Percentiles rank a stretch among this genome's conserved stretches.
Evolutionary conservation across 2,329 filamentous ascomycete genomes (phyloP).

Genomic region (Cryphonectria parasitica): DNA sequence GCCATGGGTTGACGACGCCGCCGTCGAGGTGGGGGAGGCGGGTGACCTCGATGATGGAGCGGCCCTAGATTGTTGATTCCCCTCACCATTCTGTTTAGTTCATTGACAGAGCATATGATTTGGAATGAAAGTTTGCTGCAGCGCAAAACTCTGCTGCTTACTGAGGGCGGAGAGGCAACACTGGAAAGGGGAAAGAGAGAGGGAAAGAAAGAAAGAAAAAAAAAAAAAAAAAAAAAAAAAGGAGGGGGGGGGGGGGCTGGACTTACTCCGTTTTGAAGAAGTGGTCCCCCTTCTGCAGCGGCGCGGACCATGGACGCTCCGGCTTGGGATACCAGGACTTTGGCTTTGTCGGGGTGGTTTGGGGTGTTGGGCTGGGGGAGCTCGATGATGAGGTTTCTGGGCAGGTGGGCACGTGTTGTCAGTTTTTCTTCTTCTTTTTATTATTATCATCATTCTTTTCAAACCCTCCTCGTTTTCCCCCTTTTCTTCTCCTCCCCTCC

Average conservation of each 20-base stretch:
- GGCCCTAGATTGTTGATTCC: conserved; percentile 29
- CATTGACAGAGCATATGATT: not conserved
- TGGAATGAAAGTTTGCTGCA: too few species aligned
- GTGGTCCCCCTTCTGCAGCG: conserved; percentile 30
- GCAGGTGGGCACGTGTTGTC: not conserved
- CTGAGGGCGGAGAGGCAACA: too few species aligned
- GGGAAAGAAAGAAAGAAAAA: not conserved
- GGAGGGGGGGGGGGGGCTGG: not conserved
- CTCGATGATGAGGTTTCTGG: conserved; percentile 33
- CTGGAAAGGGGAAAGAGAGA: too few species aligned
- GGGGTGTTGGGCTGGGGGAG: conserved; percentile 33
- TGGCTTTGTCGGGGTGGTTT: conserved; percentile 33
- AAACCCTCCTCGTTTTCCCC: not conserved
- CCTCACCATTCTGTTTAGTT: not conserved
- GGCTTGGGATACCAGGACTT: conserved; percentile 31
- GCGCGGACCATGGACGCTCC: conserved; percentile 33
- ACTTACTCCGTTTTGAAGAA: conserved; percentile 39
- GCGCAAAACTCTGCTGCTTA: too few species aligned
- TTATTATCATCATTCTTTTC: too few species aligned
- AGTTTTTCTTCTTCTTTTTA: not conserved
- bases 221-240: not conserved
- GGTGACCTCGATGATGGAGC: conserved; percentile 35
- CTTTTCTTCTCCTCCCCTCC: not conserved
- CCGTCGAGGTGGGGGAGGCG: conserved; percentile 35
- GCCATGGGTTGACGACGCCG: conserved; percentile 38